Evolutionary conservation across 768 basidiomycete genomes (phyloP), one percentile per base, ranked within the genome.

Genomic region (Ramaria rubella): DNA sequence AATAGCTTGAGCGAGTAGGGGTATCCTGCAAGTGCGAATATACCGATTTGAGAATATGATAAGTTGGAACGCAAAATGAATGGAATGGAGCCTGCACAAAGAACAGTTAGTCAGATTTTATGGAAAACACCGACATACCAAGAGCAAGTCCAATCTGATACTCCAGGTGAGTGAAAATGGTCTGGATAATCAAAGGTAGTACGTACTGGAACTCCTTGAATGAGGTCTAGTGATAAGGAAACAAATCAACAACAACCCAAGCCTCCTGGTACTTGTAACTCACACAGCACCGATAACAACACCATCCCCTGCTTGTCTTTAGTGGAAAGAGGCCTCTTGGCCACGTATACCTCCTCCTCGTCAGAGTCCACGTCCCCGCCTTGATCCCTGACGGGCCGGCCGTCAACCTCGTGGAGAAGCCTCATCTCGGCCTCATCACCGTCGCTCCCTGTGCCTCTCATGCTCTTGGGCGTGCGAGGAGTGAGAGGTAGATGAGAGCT

Each of bases 1-100:
- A 98, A 70, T 59, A 99, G 71, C 73, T 99, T 99, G 65, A 99
- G 82, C 21, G 93, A 96, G 74, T 98, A 99, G 4, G 93, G 93
- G 71, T 94, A 95, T 65, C 85, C 87, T 48, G 91, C 86, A 26
- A 99, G 77, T 40, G 93, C 88, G 73, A 99, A 97, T 8, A 94
- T 82, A 60, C 87, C 95, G 57, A 99, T 81, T 72, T 98, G 93
- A 33, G 94, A 95, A 74, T 99, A 99, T 30, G 95, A 96, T 59
- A 99, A 71, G 71, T 95, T 89, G 65, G 96, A 86, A 72, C 90
- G 88, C 53, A 98, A 80, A 70, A 98, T 83, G 77, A 98, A 98
- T 21, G 96, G 95, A 5, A 99, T 82, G 36, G 95, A 97, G 61
- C 96, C 95, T 90, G 53, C 19, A 59, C 29, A 6, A 31, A 58